Evolutionary conservation across 257 asterid genomes (phyloP).

Genomic region (Gynochthodes officinalis): DNA sequence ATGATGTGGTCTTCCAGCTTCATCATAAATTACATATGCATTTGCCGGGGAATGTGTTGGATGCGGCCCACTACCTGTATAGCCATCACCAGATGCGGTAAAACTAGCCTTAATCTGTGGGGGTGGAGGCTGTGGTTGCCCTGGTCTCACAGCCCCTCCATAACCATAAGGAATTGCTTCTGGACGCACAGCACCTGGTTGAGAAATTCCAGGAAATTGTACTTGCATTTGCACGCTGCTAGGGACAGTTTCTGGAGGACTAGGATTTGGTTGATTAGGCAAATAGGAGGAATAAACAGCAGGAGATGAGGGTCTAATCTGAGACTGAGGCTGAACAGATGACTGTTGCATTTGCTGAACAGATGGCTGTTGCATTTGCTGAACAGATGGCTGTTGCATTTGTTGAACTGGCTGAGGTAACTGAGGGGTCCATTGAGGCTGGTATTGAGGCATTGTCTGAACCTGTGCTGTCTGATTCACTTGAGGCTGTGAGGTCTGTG

Average conservation of each 20-base stretch:
- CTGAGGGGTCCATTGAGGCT: slow-evolving; percentile 78
- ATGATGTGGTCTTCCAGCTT: slow-evolving; percentile 65
- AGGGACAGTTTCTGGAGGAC: slow-evolving; percentile 62
- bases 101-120: slow-evolving; percentile 59
- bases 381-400: slow-evolving; percentile 43
- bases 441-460: slow-evolving; percentile 55
- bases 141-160: slow-evolving; percentile 53
- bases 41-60: slow-evolving; percentile 61
- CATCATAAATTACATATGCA: slow-evolving; percentile 61
- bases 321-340: slow-evolving; percentile 55
- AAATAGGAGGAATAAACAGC: slow-evolving; percentile 54
- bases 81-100: slow-evolving; percentile 60
- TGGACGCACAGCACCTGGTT: slow-evolving; percentile 41
- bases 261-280: slow-evolving; percentile 55
- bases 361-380: too few relatives aligned
- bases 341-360: slow-evolving; percentile 42
- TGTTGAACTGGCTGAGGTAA: slow-evolving; percentile 44
- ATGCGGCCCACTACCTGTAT: slow-evolving; percentile 54
- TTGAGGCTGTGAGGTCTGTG: slow-evolving; percentile 61
- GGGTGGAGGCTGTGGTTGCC: slow-evolving; percentile 51
- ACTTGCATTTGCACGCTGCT: slow-evolving; percentile 68
- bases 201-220: slow-evolving; percentile 49
- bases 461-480: slow-evolving; percentile 52
- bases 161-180: slow-evolving; percentile 61
- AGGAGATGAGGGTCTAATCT: slow-evolving; percentile 62